Evolutionary conservation across 768 basidiomycete species (phyloP).

Genomic region (Tricholoma saponaceum): DNA sequence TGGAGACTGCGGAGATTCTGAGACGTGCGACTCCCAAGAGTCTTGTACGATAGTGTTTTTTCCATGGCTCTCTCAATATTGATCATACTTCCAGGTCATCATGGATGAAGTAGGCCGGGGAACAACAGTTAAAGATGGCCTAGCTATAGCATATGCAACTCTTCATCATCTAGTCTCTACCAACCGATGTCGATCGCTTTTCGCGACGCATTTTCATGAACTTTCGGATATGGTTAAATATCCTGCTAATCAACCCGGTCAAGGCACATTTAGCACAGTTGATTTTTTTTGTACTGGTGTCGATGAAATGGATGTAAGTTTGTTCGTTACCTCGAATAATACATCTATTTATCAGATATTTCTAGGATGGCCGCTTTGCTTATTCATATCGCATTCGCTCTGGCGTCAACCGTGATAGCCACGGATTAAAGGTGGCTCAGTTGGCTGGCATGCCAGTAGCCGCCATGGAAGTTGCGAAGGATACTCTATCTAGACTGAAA

Average conservation of each 20-base stretch:
- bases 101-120: conserved; percentile 99
- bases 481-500: conserved; percentile 41
- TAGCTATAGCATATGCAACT: conserved; percentile 91
- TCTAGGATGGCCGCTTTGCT: conserved; percentile 70
- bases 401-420: conserved; percentile 88
- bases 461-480: conserved; percentile 57
- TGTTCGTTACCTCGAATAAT: background rate
- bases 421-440: conserved; percentile 86
- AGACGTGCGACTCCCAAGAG: conserved; percentile 77
- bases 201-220: conserved; percentile 99
- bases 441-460: conserved; percentile 77
- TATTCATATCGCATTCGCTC: conserved; percentile 80
- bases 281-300: conserved; percentile 90
- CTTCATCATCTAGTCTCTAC: conserved; percentile 73
- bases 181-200: conserved; percentile 80
- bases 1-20: conserved; percentile 91
- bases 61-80: background rate
- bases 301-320: conserved; percentile 67
- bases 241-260: conserved; percentile 35
- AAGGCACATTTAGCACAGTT: conserved; percentile 54
- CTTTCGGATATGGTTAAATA: conserved; percentile 80
- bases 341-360: background rate
- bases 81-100: conserved; percentile 62
- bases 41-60: conserved; percentile 48
- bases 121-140: conserved; percentile 86